phyloP scores from a whole-genome alignment of 805 yeast genomes.

The Myxozyma nipponensis region DNA sequence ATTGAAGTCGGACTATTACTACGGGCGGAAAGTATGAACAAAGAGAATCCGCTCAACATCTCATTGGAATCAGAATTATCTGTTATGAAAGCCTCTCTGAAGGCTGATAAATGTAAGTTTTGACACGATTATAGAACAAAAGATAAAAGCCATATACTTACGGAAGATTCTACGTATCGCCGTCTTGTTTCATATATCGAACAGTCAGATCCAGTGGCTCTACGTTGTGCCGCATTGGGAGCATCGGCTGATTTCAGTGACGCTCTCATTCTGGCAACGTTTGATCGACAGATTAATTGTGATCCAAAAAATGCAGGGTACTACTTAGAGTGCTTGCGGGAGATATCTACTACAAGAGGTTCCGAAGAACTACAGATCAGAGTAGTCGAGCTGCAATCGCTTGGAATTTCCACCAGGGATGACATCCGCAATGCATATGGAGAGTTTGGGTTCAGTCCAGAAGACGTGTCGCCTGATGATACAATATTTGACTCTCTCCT shows the following conservation, averaged over 20 bases:
- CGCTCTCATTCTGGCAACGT: conserved; percentile 47
- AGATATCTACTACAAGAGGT: conserved; percentile 48
- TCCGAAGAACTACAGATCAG: conserved; percentile 46
- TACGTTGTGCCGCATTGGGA: conserved; percentile 46
- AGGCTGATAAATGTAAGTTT: conserved; percentile 4
- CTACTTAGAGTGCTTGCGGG: conserved; percentile 56
- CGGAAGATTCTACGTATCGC: conserved; percentile 4
- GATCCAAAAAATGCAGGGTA: conserved; percentile 49
- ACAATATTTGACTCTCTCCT: conserved; percentile 10
- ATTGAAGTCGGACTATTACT: conserved; percentile 21
- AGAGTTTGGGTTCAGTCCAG: conserved; percentile 34
- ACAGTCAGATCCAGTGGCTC: conserved; percentile 9
- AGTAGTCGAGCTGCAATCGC: conserved; percentile 47
- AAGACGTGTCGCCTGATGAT: conserved; percentile 6
- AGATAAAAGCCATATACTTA: not conserved
- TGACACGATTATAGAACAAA: not conserved
- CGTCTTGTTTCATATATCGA: conserved; percentile 10
- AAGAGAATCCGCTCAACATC: conserved; percentile 15
- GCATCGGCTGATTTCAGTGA: conserved; percentile 50
- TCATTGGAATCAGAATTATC: conserved; percentile 12
- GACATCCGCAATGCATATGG: conserved; percentile 45
- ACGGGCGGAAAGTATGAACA: conserved; percentile 7
- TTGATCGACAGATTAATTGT: conserved; percentile 39
- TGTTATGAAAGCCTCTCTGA: conserved; percentile 2
- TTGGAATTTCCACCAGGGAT: conserved; percentile 51